phyloP scores from a whole-genome alignment of 2,329 filamentous ascomycete genomes.

The Fusarium aywerte region DNA sequence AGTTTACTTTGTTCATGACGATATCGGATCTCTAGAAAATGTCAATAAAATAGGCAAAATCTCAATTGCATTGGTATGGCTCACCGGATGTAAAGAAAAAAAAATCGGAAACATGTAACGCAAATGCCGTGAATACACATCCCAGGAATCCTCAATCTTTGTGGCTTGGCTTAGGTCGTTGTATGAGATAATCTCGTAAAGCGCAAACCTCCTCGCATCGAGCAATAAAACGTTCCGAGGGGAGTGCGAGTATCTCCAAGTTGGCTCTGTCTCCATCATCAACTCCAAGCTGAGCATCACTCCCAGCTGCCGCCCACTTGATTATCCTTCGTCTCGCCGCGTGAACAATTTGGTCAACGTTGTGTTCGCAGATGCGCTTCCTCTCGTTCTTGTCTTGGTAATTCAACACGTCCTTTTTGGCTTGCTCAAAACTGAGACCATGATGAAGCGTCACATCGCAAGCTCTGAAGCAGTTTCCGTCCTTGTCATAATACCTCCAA shows the following conservation, averaged over 20 bases:
- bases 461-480: neutral
- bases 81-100: neutral
- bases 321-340: slow-evolving; percentile 10
- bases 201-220: neutral
- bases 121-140: neutral
- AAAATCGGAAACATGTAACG: neutral
- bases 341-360: slow-evolving; percentile 5
- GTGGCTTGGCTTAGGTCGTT: neutral
- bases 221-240: neutral
- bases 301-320: slow-evolving; percentile 4
- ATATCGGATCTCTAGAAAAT: neutral
- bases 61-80: neutral
- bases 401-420: slow-evolving; percentile 1
- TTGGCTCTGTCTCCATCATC: neutral
- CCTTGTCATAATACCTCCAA: slow-evolving; percentile 10
- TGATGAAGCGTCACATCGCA: neutral
- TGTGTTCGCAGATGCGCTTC: neutral
- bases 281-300: neutral
- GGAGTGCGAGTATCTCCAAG: neutral
- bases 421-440: neutral
- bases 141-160: neutral
- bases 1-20: neutral
- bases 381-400: slow-evolving; percentile 1
- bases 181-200: neutral
- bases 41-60: neutral